Base-by-base conservation (phyloP, 345 rosid species). In the Salix brachista region DNA sequence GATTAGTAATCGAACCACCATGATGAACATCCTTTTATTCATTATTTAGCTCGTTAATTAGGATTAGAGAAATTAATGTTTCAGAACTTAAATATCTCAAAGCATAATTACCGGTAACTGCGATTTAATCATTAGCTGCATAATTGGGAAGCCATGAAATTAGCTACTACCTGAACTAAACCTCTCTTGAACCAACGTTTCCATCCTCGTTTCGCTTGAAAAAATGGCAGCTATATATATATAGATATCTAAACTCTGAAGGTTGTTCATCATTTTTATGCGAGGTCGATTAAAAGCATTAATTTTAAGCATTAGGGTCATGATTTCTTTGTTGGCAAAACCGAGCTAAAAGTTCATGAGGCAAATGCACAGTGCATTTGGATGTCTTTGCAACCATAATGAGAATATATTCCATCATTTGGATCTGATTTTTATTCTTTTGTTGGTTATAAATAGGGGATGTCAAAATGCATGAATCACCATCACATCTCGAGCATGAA, bases 401-500 rank as follows among this genome's bases (percentile, higher is more conserved):
- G 48, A 37, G 78, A 67, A 75, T 66, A 75, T 67, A 54, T 75
- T 67, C 78, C 19, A 67, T 32, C 34, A 52, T 34, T 13, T 25
- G 73, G 18, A 70, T 14, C 23, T 0, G 60, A 23, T 70, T 70
- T 34, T 37, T 58, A 13, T 65, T 28, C 42, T 46, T 65, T 19
- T 11, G 52, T 8, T 19, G 19, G 64, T 71, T 77, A 77, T 77
- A 77, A 77, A 77, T 75, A 58, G 67, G 44, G 44, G 67, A 25
- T 19, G 6, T 17, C 13, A 21, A n/a, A 44, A 30, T 21, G 41
- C 4, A 2, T 46, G n/a, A 21, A 73, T 18, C 3, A 34, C n/a
- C 70, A 74, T 44, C 39, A 25, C 50, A 3, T 13, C 6, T 36
- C 8, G 42, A 67, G 64, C 46, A 42, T 28, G 68, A 68, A 67